Evolutionary conservation across 192 early-diverging fungal species (phyloP), one percentile per base, ranked within the genome.

Genomic region (Pilaira anomala): DNA sequence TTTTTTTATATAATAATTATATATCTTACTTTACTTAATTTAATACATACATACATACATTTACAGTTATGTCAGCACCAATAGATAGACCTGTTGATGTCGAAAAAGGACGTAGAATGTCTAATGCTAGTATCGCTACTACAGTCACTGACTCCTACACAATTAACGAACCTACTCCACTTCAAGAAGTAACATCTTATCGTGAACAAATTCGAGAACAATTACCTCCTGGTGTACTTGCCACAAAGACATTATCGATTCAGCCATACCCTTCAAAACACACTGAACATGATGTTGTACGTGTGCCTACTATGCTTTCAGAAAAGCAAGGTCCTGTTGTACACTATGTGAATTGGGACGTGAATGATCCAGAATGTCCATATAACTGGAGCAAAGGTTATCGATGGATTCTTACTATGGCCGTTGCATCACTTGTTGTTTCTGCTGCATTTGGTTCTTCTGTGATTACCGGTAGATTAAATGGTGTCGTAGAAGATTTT

Each of bases 381-480:
- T 52, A 69, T 14, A 69, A 69, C 24, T 69, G 62, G 62, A 48
- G 51, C 1, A 25, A 39, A 8, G n/a, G 5, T n/a, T 64, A 58
- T 51, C 61, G 68, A 8, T 70, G 62, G 55, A 21, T 64, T 5
- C 45, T 54, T 30, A 70, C 68, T 12, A 40, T 63, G 25, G 16
- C 56, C 30, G 67, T 68, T 24, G 67, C 67, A 1, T 12, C 30
- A 7, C 52, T 68, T 41, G 67, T 62, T 1, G 60, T 68, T 12
- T 68, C 60, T 48, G 67, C 60, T 56, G 67, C 67, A 7, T 68
- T 68, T 36, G 60, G 67, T 48, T 62, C 67, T 1, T 68, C 67
- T 16, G 60, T 61, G 1, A 54, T 68, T 18, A 68, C 67, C 11
- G 67, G 67, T 36, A 36, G 60, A 36, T 18, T 68, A 7, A 22